These are phyloP conservation scores for Austroboletus festivus DNA, from an alignment of 768 basidiomycete genomes.

Conservation along the genomic window DNA sequence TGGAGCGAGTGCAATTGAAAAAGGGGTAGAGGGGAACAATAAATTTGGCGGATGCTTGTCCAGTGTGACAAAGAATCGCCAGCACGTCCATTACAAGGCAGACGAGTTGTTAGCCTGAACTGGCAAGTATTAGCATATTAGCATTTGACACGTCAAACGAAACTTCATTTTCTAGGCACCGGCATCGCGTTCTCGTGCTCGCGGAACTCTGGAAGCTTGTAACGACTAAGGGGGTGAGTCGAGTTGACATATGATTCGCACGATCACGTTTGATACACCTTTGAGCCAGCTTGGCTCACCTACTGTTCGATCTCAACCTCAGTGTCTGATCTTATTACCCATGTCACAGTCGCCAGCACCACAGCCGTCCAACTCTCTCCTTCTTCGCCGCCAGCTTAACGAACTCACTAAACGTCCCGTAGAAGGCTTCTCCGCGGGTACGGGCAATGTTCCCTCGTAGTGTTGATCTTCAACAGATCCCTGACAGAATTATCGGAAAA, in stretches of 20 bases:
- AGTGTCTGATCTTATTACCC: slow-evolving; percentile 2
- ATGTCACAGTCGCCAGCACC: slow-evolving; percentile 32
- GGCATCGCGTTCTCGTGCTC: too few relatives aligned
- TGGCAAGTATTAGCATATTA: too few relatives aligned
- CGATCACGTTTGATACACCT: slow-evolving; percentile 22
- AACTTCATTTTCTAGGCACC: too few relatives aligned
- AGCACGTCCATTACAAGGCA: too few relatives aligned
- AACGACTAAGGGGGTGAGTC: too few relatives aligned
- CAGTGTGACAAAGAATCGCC: too few relatives aligned
- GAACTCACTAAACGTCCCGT: slow-evolving; percentile 93
- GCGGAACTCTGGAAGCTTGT: too few relatives aligned
- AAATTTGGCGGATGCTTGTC: too few relatives aligned
- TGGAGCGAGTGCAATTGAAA: too few relatives aligned
- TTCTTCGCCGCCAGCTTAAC: slow-evolving; percentile 72
- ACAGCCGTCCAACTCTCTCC: slow-evolving; percentile 41
- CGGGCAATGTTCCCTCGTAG: slow-evolving; percentile 25
- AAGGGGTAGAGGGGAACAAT: slow-evolving; percentile 1
- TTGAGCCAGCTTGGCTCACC: not conserved
- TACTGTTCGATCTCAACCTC: not conserved
- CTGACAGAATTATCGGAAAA: slow-evolving; percentile 37
- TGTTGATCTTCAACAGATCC: slow-evolving; percentile 32
- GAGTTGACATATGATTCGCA: too few relatives aligned
- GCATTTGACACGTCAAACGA: too few relatives aligned
- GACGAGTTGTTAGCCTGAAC: too few relatives aligned
- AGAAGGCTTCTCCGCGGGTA: slow-evolving; percentile 95